Percentiles rank a stretch among this genome's conserved stretches.
phyloP scores from a whole-genome alignment of 805 yeast species.

The Schwanniomyces occidentalis region DNA sequence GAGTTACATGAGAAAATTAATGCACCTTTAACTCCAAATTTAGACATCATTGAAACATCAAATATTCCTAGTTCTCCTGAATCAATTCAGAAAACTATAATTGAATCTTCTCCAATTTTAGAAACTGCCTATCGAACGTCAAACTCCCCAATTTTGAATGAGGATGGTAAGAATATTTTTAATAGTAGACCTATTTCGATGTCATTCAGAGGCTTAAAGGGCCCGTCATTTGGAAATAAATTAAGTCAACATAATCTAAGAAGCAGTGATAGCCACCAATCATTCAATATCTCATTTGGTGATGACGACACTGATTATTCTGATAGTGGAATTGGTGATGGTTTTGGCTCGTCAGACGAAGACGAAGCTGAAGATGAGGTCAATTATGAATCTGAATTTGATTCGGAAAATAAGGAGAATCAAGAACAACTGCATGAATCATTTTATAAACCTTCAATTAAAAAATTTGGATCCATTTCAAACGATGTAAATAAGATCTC shows the following conservation, averaged over 20 bases:
- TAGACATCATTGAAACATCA: conserved; percentile 7
- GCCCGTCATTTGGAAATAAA: conserved; percentile 52
- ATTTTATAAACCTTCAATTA: conserved; percentile 2
- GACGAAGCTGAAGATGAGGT: conserved; percentile 21
- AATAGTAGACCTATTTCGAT: conserved; percentile 43
- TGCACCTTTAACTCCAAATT: conserved; percentile 10
- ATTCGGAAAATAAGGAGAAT: conserved; percentile 4
- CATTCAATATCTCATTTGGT: conserved; percentile 37
- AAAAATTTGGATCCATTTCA: conserved; percentile 3
- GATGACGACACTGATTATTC: conserved; percentile 28
- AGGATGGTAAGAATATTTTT: conserved; percentile 10
- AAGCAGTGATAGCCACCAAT: conserved; percentile 41
- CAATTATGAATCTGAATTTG: neutral
- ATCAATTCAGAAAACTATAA: conserved; percentile 2
- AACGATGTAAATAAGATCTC: conserved; percentile 5
- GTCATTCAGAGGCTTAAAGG: conserved; percentile 65
- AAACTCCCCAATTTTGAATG: conserved; percentile 7
- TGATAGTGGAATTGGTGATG: conserved; percentile 37
- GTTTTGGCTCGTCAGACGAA: conserved; percentile 33
- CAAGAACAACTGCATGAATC: too few species aligned
- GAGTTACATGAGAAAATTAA: too few species aligned
- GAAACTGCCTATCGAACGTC: conserved; percentile 15
- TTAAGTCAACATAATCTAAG: conserved; percentile 28
- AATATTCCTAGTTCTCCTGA: conserved; percentile 10
- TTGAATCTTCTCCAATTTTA: conserved; percentile 22